Evolutionary conservation across 306 rosid species (phyloP).

Genomic region (Citrullus amarus): DNA sequence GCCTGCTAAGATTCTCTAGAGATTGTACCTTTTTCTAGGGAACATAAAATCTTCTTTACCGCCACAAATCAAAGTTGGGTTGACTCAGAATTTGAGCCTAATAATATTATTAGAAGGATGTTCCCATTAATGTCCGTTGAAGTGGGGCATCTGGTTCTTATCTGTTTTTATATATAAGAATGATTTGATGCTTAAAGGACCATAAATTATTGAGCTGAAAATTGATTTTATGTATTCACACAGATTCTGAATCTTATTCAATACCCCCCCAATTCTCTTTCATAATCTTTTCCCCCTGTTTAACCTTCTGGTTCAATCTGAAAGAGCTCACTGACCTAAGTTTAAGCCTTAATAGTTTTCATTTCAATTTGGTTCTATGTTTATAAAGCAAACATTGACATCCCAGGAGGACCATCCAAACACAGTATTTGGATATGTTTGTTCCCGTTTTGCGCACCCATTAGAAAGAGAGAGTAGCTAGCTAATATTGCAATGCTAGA

Average conservation of each 20-base stretch:
- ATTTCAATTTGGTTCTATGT: not conserved
- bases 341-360: not conserved
- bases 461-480: not conserved
- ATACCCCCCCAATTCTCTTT: not conserved
- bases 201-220: constrained; percentile 9
- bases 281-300: not conserved
- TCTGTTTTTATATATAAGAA: not conserved
- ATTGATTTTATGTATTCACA: not conserved
- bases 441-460: not conserved
- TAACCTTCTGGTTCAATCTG: not conserved
- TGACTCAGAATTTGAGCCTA: constrained; percentile 1
- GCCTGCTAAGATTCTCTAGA: not conserved
- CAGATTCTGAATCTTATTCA: constrained; percentile 7
- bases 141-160: constrained; percentile 12
- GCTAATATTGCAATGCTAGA: not conserved
- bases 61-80: not conserved
- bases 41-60: not conserved
- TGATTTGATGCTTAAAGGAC: constrained; percentile 11
- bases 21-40: constrained; percentile 2
- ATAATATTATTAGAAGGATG: not conserved
- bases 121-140: constrained; percentile 2
- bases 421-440: constrained; percentile 1
- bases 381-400: constrained; percentile 1
- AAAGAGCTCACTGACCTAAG: constrained; percentile 5
- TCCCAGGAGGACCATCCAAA: constrained; percentile 1